Evolutionary conservation across 2,329 filamentous ascomycete species (phyloP).

Genomic region (Sordariomycetes sp.): DNA sequence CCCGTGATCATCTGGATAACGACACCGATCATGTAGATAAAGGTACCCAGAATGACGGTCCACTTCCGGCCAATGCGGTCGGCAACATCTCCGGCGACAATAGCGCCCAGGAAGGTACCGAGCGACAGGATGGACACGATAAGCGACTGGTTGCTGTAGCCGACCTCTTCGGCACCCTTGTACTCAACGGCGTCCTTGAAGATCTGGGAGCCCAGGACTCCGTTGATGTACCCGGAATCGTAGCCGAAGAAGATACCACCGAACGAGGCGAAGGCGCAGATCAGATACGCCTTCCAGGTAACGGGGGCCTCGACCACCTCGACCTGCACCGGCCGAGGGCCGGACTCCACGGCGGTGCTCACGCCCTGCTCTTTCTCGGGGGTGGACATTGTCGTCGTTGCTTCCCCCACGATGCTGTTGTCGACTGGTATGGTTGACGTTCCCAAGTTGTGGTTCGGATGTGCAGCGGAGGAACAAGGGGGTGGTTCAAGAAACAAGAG

Average conservation of each 20-base stretch:
- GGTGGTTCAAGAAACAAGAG: neutral
- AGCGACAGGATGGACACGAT: conserved; percentile 69
- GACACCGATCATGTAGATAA: conserved; percentile 59
- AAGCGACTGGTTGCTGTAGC: conserved; percentile 35
- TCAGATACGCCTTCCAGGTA: conserved; percentile 56
- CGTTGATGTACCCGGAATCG: conserved; percentile 67
- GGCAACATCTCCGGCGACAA: conserved; percentile 67
- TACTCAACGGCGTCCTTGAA: conserved; percentile 44
- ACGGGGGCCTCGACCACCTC: conserved; percentile 56
- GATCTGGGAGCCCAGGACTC: conserved; percentile 40
- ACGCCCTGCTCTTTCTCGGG: conserved; percentile 2
- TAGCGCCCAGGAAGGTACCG: conserved; percentile 68
- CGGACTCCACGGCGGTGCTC: neutral
- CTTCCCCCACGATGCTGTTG: neutral
- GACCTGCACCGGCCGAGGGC: conserved; percentile 35
- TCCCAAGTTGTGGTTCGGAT: too few relatives aligned
- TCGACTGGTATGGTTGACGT: neutral
- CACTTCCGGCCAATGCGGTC: conserved; percentile 65
- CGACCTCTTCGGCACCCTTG: conserved; percentile 19
- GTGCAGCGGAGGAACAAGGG: neutral
- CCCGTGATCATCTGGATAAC: conserved; percentile 52
- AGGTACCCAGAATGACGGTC: conserved; percentile 62
- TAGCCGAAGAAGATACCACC: conserved; percentile 72
- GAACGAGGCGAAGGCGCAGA: conserved; percentile 61
- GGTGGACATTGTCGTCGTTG: conserved; percentile 2